Evolutionary conservation across 176 grass and related monocot species (phyloP).

Genomic region (Oryza glumipatula): DNA sequence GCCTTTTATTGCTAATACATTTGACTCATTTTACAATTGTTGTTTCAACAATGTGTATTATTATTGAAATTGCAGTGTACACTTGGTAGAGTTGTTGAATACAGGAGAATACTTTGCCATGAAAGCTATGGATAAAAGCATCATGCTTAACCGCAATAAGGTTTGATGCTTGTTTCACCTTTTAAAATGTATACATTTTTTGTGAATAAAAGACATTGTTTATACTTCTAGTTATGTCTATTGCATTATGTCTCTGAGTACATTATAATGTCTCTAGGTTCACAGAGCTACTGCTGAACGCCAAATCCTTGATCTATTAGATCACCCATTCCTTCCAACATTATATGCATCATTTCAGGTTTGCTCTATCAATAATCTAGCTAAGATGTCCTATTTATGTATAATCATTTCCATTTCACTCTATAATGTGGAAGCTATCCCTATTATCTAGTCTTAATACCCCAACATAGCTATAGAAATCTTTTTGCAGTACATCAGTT

Average conservation of each 20-base stretch:
- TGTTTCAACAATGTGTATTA: conserved; percentile 21
- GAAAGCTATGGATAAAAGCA: conserved; percentile 94
- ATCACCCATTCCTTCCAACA: conserved; percentile 95
- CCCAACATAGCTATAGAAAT: conserved; percentile 11
- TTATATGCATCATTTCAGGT: conserved; percentile 99
- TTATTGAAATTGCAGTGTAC: conserved; percentile 66
- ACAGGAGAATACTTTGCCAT: conserved; percentile 88
- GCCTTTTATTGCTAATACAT: conserved; percentile 4
- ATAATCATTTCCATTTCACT: conserved; percentile 2
- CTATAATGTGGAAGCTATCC: background rate
- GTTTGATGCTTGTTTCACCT: conserved; percentile 37
- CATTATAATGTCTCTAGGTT: conserved; percentile 55
- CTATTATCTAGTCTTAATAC: background rate
- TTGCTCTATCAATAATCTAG: conserved; percentile 24
- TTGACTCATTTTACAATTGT: background rate
- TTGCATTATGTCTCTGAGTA: conserved; percentile 22
- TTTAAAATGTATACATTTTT: conserved; percentile 1
- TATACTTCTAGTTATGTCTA: background rate
- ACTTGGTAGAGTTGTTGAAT: conserved; percentile 83
- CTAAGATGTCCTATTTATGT: background rate
- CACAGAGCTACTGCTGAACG: conserved; percentile 89
- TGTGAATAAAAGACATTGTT: background rate
- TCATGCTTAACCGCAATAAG: conserved; percentile 97
- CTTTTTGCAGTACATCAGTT: background rate
- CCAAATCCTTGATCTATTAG: conserved; percentile 90